Evolutionary conservation across 1,284 basidiomycete species (phyloP).

Genomic region (Cutaneotrichosporon cutaneum): DNA sequence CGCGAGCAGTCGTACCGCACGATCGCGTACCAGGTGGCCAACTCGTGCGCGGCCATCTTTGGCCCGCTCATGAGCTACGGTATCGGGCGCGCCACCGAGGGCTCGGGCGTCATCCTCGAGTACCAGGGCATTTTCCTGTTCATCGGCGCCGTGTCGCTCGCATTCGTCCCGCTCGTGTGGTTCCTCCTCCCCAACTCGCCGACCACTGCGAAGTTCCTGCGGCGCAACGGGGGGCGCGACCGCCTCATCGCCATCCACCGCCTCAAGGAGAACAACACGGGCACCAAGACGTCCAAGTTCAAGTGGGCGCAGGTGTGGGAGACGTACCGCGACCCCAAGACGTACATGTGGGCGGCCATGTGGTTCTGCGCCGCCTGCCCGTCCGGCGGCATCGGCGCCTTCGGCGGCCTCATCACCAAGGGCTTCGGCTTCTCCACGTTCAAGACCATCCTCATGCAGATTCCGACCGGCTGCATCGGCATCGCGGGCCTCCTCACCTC

Average conservation of each 20-base stretch:
- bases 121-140: constrained; percentile 58
- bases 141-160: constrained; percentile 57
- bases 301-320: constrained; percentile 52
- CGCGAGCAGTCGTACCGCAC: constrained; percentile 45
- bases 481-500: constrained; percentile 54
- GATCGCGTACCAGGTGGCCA: constrained; percentile 46
- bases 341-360: constrained; percentile 41
- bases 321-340: constrained; percentile 49
- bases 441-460: constrained; percentile 48
- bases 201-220: constrained; percentile 47
- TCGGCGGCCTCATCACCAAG: constrained; percentile 48
- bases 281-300: constrained; percentile 47
- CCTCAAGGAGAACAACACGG: constrained; percentile 51
- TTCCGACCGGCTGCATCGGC: constrained; percentile 58
- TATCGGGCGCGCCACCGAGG: constrained; percentile 36
- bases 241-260: constrained; percentile 50
- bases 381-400: constrained; percentile 50
- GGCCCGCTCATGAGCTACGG: constrained; percentile 47
- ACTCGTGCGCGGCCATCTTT: constrained; percentile 44
- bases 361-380: constrained; percentile 45
- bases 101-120: constrained; percentile 23
- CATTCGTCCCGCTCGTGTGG: constrained; percentile 56
- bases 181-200: constrained; percentile 51
- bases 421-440: constrained; percentile 50
- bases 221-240: constrained; percentile 40